These are phyloP conservation scores for Blastocystis sp. DNA, from an alignment of 352 stramenopile genomes.

Conservation along the genomic window DNA sequence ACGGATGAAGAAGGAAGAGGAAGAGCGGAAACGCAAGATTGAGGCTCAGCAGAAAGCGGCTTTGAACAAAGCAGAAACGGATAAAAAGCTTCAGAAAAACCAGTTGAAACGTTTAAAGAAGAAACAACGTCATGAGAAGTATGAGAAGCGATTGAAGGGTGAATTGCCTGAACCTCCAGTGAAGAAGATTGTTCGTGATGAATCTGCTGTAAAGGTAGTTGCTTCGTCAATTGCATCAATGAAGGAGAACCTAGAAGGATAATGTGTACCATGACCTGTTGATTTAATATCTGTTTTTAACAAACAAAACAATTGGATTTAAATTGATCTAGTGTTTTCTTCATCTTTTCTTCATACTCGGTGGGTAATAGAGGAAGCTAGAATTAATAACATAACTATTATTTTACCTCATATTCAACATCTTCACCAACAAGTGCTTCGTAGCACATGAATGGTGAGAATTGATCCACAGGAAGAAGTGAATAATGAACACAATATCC, in stretches of 20 bases:
- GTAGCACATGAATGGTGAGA: conserved; percentile 5
- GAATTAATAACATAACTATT: neutral
- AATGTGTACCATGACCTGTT: neutral
- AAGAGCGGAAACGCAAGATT: neutral
- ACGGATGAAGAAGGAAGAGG: conserved; percentile 20
- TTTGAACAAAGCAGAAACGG: conserved; percentile 24
- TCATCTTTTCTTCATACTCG: conserved; percentile 12
- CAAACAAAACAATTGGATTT: neutral
- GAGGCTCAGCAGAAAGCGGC: conserved; percentile 2
- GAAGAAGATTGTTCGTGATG: conserved; percentile 50
- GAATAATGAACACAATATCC: neutral
- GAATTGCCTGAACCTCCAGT: neutral
- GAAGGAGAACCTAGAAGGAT: neutral
- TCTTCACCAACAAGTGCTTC: neutral
- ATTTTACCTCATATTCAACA: neutral
- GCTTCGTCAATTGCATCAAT: neutral
- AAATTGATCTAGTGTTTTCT: neutral
- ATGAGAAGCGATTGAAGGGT: neutral
- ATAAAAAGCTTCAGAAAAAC: conserved; percentile 37
- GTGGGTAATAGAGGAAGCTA: conserved; percentile 12
- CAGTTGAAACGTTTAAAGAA: conserved; percentile 49
- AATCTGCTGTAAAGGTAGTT: conserved; percentile 41
- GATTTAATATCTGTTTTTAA: neutral
- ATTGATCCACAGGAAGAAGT: neutral
- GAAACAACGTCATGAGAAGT: conserved; percentile 47